These are phyloP conservation scores for Ehretia macrophylla DNA, from an alignment of 257 asterid species.

Conservation along the genomic window DNA sequence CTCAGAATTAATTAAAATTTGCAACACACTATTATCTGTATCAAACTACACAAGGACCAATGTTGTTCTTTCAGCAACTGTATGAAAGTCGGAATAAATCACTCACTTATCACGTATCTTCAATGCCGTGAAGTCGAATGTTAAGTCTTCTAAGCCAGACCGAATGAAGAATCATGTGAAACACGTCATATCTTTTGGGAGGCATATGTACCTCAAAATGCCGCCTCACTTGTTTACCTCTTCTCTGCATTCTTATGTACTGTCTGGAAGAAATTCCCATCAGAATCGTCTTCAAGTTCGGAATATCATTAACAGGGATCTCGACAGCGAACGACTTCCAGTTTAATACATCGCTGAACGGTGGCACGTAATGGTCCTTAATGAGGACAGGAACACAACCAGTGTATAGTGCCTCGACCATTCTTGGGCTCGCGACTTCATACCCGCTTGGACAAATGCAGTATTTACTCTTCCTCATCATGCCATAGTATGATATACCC, in stretches of 20 bases:
- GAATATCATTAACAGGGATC: conserved; percentile 53
- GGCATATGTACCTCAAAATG: conserved; percentile 46
- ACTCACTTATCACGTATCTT: conserved; percentile 1
- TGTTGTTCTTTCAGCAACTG: no score
- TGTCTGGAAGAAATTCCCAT: conserved; percentile 34
- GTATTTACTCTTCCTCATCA: conserved; percentile 64
- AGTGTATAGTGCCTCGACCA: conserved; percentile 74
- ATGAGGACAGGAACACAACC: conserved; percentile 84
- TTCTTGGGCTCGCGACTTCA: conserved; percentile 88
- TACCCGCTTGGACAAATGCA: conserved; percentile 90
- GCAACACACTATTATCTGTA: no score
- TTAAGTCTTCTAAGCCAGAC: conserved; percentile 49
- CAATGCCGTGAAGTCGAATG: conserved; percentile 9
- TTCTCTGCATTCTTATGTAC: conserved; percentile 45
- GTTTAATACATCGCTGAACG: conserved; percentile 71
- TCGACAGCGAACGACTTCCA: conserved; percentile 65
- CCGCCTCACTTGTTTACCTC: conserved; percentile 35
- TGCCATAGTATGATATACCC: conserved; percentile 57
- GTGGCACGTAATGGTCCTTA: conserved; percentile 61
- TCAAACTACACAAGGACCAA: no score
- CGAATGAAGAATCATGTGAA: conserved; percentile 54
- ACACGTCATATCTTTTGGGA: conserved; percentile 40
- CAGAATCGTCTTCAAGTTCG: conserved; percentile 52
- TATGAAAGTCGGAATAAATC: not conserved
- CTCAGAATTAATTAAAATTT: no score